phyloP scores from a whole-genome alignment of 2,329 filamentous ascomycete genomes.

The Waltergamsia citrina region DNA sequence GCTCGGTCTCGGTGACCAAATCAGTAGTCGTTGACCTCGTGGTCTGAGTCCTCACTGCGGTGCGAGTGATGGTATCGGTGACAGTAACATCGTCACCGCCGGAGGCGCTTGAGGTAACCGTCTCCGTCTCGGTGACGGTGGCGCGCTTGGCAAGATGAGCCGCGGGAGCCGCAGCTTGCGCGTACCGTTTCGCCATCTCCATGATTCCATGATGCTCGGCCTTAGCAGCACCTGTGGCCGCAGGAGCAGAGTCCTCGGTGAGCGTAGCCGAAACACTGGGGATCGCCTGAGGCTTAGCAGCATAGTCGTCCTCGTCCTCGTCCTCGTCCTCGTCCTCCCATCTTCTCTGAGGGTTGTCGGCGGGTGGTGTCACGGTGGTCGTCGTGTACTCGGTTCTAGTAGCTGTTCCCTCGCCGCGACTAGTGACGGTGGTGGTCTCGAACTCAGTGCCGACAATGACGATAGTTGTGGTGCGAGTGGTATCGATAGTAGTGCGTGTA shows the following conservation, averaged over 20 bases:
- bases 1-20: constrained; percentile 20
- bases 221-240: constrained; percentile 3
- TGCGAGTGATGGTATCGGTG: constrained; percentile 16
- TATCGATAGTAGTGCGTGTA: constrained; percentile 3
- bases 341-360: constrained; percentile 23
- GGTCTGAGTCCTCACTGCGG: constrained; percentile 20
- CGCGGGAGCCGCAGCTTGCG: neutral
- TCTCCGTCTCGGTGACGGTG: constrained; percentile 18
- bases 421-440: constrained; percentile 17
- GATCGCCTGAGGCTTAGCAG: constrained; percentile 1
- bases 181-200: constrained; percentile 4
- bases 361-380: constrained; percentile 22
- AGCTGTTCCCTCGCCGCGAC: constrained; percentile 19
- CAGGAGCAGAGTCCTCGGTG: neutral
- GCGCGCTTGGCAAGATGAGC: constrained; percentile 21
- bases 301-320: constrained; percentile 1
- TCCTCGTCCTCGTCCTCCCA: no score
- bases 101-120: constrained; percentile 18
- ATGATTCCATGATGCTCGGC: constrained; percentile 6
- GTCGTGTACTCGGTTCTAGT: constrained; percentile 24
- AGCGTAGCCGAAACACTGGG: constrained; percentile 1
- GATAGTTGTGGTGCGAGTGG: constrained; percentile 9
- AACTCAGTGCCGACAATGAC: constrained; percentile 14
- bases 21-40: constrained; percentile 15
- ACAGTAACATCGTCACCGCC: constrained; percentile 12